Evolutionary conservation across 345 rosid genomes (phyloP).

Genomic region (Brassica nigra): DNA sequence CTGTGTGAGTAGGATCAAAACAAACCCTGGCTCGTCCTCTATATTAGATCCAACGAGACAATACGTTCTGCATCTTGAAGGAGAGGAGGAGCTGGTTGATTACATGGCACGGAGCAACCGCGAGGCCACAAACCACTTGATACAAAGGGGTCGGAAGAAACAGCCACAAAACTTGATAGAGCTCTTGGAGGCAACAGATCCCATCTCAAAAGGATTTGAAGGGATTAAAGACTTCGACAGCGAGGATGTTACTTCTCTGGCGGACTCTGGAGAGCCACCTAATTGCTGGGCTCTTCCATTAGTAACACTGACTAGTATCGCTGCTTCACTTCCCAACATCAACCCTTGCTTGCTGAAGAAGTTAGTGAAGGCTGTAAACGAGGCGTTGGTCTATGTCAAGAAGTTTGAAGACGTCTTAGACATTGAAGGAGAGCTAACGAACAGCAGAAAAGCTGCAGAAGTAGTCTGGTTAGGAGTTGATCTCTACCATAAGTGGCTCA

Average conservation of each 20-base stretch:
- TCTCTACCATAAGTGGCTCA: constrained; percentile 67
- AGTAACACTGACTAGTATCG: constrained; percentile 70
- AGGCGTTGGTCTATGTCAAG: constrained; percentile 60
- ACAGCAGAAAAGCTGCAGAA: constrained; percentile 57
- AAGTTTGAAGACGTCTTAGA: constrained; percentile 53
- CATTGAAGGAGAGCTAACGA: constrained; percentile 40
- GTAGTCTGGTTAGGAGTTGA: constrained; percentile 66
- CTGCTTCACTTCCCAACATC: constrained; percentile 58
- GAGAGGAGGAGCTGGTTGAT: constrained; percentile 63
- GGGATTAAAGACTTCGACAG: constrained; percentile 71
- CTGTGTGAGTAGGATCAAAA: constrained; percentile 42
- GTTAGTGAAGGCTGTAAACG: constrained; percentile 55
- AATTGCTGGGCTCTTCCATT: constrained; percentile 79
- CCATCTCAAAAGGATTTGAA: constrained; percentile 49
- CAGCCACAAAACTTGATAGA: constrained; percentile 60
- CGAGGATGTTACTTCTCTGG: constrained; percentile 48
- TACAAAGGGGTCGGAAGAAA: constrained; percentile 51
- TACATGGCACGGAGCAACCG: constrained; percentile 60
- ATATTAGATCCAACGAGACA: constrained; percentile 39
- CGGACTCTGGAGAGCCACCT: constrained; percentile 57
- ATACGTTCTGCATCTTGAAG: constrained; percentile 83
- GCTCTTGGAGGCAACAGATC: constrained; percentile 51
- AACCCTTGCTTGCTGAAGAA: constrained; percentile 36
- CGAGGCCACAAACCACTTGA: constrained; percentile 61
- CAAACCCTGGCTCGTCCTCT: constrained; percentile 38